Conservation (phyloP, 2,329 filamentous ascomycete genomes). For the Ophiostoma sp. region DNA sequence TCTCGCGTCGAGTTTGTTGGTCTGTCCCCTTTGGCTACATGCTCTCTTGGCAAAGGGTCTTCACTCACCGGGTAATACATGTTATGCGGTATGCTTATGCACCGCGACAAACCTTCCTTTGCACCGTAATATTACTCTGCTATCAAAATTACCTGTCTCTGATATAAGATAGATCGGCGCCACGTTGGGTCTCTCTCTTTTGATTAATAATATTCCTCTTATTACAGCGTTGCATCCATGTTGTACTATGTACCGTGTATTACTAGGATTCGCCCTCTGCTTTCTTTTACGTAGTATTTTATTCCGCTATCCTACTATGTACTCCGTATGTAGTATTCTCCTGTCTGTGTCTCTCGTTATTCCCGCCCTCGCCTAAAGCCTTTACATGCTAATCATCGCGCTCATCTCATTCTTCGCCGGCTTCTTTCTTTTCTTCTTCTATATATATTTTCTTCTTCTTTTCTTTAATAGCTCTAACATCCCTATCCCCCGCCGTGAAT, state of each 20-base stretch:
- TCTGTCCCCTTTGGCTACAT: not conserved
- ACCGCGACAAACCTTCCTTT: not conserved
- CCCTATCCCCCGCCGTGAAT: not conserved
- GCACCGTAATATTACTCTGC: not conserved
- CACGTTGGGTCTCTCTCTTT: conserved; percentile 13
- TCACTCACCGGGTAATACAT: not conserved
- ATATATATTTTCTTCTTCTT: not conserved
- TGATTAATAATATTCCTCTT: not conserved
- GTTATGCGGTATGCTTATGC: not conserved
- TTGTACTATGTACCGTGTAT: not conserved
- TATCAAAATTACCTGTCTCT: conserved; percentile 9
- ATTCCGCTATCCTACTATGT: not conserved
- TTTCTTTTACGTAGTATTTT: conserved; percentile 3
- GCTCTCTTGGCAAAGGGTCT: not conserved
- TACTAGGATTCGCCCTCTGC: not conserved
- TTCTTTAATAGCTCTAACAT: not conserved
- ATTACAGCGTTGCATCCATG: not conserved
- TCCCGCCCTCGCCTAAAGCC: not conserved
- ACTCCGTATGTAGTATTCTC: not conserved
- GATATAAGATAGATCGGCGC: conserved; percentile 21
- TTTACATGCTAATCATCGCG: not conserved
- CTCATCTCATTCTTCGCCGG: not conserved
- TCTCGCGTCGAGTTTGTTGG: not conserved
- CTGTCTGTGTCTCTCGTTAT: conserved; percentile 1
- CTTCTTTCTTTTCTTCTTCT: not conserved